Base-by-base conservation (phyloP, 2,329 filamentous ascomycete species). In the Elsinoe perseae region DNA sequence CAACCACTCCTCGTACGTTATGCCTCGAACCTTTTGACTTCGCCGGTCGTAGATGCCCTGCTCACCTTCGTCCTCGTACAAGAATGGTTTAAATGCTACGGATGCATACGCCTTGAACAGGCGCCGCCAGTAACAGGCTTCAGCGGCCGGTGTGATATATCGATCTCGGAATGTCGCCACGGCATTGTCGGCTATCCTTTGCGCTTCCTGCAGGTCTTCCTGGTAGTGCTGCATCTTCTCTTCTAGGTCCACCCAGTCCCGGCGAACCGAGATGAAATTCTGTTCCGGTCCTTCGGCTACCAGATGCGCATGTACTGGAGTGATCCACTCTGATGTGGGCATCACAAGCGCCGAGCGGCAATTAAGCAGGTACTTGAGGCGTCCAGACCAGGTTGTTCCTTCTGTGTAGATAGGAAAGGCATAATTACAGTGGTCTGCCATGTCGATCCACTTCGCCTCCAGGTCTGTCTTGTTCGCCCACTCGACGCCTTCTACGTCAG, bases 401-500 rank as follows among this genome's bases (percentile, higher is more conserved):
- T 68, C 66, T 16, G 66, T 67, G 43, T 68, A 62, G 7, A 63
- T 58, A 16, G 62, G 57, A 25, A 67, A 64, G 3, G 56, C 57
- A 25, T 65, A 68, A 7, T 59, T 52, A 57, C 66, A 67, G 36
- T 63, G 54, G 4, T 65, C 61, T n/a, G 38, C 16, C 43, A 58
- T 57, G 20, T 18, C n/a, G 23, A 58, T 34, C 43, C 54, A 48
- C 16, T 60, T 50, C 12, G n/a, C 9, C 28, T 56, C 36, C 8
- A 50, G 25, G 14, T 56, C 53, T 3, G 16, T 50, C 43, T 44
- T 43, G 38, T 60, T 54, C 12, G 25, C 42, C 60, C 60, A 62
- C 8, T 54, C 27, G 43, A 67, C 60, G 14, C 59, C 64, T 20
- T 64, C 60, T 1, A 73, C 67, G 57, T 73, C 68, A 1, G 66